phyloP scores from a whole-genome alignment of 1,139 yeast genomes.

The Pichia sp. region DNA sequence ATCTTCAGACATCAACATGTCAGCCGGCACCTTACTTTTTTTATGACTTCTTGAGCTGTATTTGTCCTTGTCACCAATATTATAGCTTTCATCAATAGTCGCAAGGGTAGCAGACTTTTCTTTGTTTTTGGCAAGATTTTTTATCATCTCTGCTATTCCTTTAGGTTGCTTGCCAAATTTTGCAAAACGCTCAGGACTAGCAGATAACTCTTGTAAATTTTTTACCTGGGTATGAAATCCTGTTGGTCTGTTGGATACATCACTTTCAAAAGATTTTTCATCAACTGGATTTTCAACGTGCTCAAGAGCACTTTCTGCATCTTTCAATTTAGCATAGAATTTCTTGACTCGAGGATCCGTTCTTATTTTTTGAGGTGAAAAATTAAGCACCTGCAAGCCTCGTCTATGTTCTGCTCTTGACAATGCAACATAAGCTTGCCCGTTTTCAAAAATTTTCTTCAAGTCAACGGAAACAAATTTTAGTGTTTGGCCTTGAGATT shows the following conservation, averaged over 20 bases:
- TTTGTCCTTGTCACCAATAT: neutral
- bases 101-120: neutral
- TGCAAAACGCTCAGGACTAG: conserved; percentile 19
- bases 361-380: conserved; percentile 51
- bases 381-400: conserved; percentile 75
- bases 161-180: conserved; percentile 2
- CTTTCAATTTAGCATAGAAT: conserved; percentile 47
- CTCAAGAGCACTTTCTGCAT: conserved; percentile 32
- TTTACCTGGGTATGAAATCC: conserved; percentile 16
- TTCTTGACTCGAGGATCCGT: conserved; percentile 60
- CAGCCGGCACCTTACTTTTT: neutral
- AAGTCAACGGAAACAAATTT: conserved; percentile 80
- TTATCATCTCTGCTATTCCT: neutral
- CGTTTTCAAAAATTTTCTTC: conserved; percentile 74
- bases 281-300: neutral
- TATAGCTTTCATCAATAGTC: neutral
- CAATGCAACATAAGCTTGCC: conserved; percentile 93
- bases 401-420: conserved; percentile 79
- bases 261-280: neutral
- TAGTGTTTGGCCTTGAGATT: conserved; percentile 93
- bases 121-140: neutral
- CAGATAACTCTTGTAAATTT: conserved; percentile 13
- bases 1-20: conserved; percentile 7
- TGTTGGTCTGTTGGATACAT: neutral
- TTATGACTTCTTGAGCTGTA: neutral